phyloP scores from a whole-genome alignment of 2,329 filamentous ascomycete genomes.

The Nigrograna mackinnonii region DNA sequence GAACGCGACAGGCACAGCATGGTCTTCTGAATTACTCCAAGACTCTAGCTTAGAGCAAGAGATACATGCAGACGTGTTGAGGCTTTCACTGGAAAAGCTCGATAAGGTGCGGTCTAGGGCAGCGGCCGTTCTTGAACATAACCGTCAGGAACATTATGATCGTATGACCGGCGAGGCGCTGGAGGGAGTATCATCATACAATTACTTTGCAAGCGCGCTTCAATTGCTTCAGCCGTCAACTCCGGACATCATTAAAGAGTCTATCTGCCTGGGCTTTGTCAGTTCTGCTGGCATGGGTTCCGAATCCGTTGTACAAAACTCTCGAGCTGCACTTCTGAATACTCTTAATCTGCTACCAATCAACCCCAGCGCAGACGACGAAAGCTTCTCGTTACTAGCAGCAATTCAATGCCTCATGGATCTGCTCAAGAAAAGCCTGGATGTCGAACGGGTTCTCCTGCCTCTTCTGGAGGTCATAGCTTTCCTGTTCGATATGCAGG shows the following conservation, averaged over 20 bases:
- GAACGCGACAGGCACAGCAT: constrained; percentile 60
- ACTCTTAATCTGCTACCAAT: constrained; percentile 33
- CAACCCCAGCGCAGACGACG: neutral
- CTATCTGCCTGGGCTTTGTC: constrained; percentile 68
- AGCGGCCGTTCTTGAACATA: constrained; percentile 21
- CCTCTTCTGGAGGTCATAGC: constrained; percentile 77
- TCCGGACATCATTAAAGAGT: constrained; percentile 20
- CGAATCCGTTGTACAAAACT: constrained; percentile 72
- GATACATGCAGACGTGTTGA: constrained; percentile 53
- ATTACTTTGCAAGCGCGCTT: constrained; percentile 63
- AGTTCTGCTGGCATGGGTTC: constrained; percentile 79
- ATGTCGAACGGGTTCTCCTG: constrained; percentile 71
- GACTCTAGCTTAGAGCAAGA: constrained; percentile 15
- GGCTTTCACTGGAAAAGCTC: constrained; percentile 84
- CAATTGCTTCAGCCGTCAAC: constrained; percentile 15
- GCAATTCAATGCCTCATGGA: constrained; percentile 27
- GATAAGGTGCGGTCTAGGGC: constrained; percentile 71
- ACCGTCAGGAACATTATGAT: constrained; percentile 24
- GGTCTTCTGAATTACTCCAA: constrained; percentile 21
- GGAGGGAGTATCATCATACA: constrained; percentile 58
- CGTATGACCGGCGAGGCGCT: constrained; percentile 6
- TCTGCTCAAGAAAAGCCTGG: constrained; percentile 32
- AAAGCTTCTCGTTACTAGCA: constrained; percentile 24
- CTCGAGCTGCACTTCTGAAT: constrained; percentile 65
- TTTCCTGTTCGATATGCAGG: constrained; percentile 63